Percentiles rank a stretch among this genome's conserved stretches.
Conservation (phyloP, 257 asterid genomes). For the Solanum tarapatanum region DNA sequence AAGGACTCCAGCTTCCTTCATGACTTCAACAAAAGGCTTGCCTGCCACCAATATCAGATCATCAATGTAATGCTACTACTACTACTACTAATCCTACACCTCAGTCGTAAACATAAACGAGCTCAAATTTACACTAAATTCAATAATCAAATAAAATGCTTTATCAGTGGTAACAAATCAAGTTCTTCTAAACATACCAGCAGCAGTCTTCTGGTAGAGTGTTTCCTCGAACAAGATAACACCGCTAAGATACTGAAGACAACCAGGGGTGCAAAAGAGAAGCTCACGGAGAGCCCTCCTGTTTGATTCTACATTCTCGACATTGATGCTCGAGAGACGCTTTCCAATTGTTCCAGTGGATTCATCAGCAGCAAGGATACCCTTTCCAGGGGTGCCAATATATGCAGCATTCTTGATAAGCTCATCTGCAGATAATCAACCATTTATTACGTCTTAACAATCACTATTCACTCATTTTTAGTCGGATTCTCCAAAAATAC, state of each 20-base stretch:
- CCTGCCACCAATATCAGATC: conserved; percentile 18
- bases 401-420: conserved; percentile 24
- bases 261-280: conserved; percentile 23
- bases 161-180: neutral
- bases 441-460: neutral
- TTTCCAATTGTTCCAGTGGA: conserved; percentile 34
- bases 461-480: neutral
- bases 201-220: conserved; percentile 27
- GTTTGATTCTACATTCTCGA: conserved; percentile 23
- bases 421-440: conserved; percentile 8
- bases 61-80: neutral
- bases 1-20: conserved; percentile 53
- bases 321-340: conserved; percentile 25
- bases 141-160: neutral
- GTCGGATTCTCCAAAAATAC: neutral
- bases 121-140: neutral
- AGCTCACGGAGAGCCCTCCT: conserved; percentile 25
- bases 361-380: conserved; percentile 41
- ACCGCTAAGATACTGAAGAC: conserved; percentile 18
- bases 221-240: conserved; percentile 29
- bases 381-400: conserved; percentile 37
- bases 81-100: neutral
- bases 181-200: conserved; percentile 6
- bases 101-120: neutral
- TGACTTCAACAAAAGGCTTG: conserved; percentile 41